These are phyloP conservation scores for Neopestalotiopsis rosae DNA, from an alignment of 2,329 filamentous ascomycete genomes.

Conservation along the genomic window DNA sequence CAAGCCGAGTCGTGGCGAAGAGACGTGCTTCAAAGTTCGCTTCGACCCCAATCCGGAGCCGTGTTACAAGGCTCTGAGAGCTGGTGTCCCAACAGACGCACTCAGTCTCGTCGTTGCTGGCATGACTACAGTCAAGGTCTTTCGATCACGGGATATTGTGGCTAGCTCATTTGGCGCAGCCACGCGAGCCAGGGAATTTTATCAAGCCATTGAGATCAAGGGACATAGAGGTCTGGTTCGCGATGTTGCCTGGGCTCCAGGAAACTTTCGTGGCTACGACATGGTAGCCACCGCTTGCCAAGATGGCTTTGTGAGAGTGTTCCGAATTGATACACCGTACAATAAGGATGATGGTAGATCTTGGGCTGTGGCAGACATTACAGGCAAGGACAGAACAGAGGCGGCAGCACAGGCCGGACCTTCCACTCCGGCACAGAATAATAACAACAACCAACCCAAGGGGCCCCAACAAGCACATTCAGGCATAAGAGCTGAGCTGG, in stretches of 20 bases:
- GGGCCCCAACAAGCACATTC: slow-evolving; percentile 45
- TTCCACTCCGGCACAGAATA: neutral
- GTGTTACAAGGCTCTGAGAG: slow-evolving; percentile 76
- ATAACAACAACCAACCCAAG: slow-evolving; percentile 21
- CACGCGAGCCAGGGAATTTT: slow-evolving; percentile 76
- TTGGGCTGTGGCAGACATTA: slow-evolving; percentile 54
- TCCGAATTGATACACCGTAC: slow-evolving; percentile 72
- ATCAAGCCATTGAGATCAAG: slow-evolving; percentile 77
- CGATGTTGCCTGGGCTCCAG: slow-evolving; percentile 91
- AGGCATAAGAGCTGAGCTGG: slow-evolving; percentile 57
- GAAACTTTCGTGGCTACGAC: slow-evolving; percentile 88
- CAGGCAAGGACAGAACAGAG: slow-evolving; percentile 41
- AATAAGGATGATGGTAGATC: slow-evolving; percentile 51
- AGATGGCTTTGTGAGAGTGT: slow-evolving; percentile 89
- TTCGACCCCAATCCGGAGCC: slow-evolving; percentile 90
- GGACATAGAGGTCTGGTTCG: slow-evolving; percentile 80
- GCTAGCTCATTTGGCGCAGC: slow-evolving; percentile 56
- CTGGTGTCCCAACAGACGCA: slow-evolving; percentile 81
- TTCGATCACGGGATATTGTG: slow-evolving; percentile 71
- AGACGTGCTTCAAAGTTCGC: slow-evolving; percentile 82
- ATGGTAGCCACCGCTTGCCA: slow-evolving; percentile 91
- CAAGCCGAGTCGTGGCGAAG: slow-evolving; percentile 78
- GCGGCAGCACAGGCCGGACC: slow-evolving; percentile 24
- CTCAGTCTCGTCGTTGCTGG: slow-evolving; percentile 84
- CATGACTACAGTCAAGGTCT: slow-evolving; percentile 83